phyloP scores from a whole-genome alignment of 805 yeast genomes.

The Candida saitoana region DNA sequence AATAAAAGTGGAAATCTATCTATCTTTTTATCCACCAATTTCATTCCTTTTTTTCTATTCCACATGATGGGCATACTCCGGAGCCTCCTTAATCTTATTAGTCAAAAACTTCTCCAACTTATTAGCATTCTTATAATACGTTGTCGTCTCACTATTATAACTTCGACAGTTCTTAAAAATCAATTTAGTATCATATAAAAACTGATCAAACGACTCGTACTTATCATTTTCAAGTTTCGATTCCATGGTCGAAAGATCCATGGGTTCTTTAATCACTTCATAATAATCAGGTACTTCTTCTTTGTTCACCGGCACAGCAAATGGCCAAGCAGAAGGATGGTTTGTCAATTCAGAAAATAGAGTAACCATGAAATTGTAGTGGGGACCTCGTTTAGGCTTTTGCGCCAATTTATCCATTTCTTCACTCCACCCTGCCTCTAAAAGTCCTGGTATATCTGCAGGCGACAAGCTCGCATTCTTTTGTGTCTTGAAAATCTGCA shows the following conservation, averaged over 20 bases:
- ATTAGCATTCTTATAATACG: slow-evolving; percentile 92
- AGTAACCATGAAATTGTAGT: slow-evolving; percentile 89
- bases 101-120: slow-evolving; percentile 88
- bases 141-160: slow-evolving; percentile 90
- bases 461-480: slow-evolving; percentile 61
- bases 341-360: slow-evolving; percentile 83
- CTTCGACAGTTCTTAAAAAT: slow-evolving; percentile 88
- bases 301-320: slow-evolving; percentile 84
- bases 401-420: slow-evolving; percentile 97
- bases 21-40: not conserved
- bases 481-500: slow-evolving; percentile 58
- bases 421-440: slow-evolving; percentile 96
- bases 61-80: slow-evolving; percentile 82
- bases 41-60: slow-evolving; percentile 32
- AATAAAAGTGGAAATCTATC: no score
- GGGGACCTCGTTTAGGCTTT: slow-evolving; percentile 90
- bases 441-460: slow-evolving; percentile 76
- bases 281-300: slow-evolving; percentile 96
- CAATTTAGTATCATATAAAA: slow-evolving; percentile 80
- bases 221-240: slow-evolving; percentile 86
- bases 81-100: slow-evolving; percentile 78
- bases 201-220: slow-evolving; percentile 86
- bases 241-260: slow-evolving; percentile 97
- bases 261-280: slow-evolving; percentile 94
- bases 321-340: slow-evolving; percentile 98